These are phyloP conservation scores for Tolypocladium pustulatum DNA, from an alignment of 2,329 filamentous ascomycete genomes.

Conservation along the genomic window DNA sequence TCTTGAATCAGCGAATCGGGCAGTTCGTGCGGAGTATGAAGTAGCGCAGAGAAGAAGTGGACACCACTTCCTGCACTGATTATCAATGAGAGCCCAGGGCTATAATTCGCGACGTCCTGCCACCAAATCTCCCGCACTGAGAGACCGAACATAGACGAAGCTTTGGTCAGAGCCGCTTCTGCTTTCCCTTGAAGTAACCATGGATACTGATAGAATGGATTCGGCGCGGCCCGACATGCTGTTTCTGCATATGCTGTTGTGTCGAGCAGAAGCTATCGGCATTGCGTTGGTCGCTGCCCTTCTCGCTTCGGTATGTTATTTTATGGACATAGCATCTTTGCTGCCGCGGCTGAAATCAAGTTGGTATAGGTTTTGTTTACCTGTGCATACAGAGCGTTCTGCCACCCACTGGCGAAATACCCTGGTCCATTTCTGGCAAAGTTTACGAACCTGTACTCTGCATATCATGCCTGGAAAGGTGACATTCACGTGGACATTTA, in stretches of 20 bases:
- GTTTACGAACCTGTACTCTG: conserved; percentile 17
- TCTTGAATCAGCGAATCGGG: background rate
- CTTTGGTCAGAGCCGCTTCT: background rate
- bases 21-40: background rate
- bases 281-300: background rate
- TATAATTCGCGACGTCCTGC: background rate
- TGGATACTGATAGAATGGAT: background rate
- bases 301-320: background rate
- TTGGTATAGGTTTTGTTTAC: background rate
- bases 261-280: background rate
- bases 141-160: too few relatives aligned
- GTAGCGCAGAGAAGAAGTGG: background rate
- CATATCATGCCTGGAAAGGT: conserved; percentile 23
- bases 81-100: background rate
- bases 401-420: conserved; percentile 22
- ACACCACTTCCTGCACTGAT: background rate
- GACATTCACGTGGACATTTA: conserved; percentile 23
- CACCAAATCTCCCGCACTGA: too few relatives aligned
- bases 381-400: conserved; percentile 4
- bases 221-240: background rate
- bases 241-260: background rate
- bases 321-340: background rate
- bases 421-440: conserved; percentile 23
- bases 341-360: background rate
- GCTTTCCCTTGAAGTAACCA: background rate